Base-by-base conservation (phyloP, 768 basidiomycete species). In the Roridomyces roridus region DNA sequence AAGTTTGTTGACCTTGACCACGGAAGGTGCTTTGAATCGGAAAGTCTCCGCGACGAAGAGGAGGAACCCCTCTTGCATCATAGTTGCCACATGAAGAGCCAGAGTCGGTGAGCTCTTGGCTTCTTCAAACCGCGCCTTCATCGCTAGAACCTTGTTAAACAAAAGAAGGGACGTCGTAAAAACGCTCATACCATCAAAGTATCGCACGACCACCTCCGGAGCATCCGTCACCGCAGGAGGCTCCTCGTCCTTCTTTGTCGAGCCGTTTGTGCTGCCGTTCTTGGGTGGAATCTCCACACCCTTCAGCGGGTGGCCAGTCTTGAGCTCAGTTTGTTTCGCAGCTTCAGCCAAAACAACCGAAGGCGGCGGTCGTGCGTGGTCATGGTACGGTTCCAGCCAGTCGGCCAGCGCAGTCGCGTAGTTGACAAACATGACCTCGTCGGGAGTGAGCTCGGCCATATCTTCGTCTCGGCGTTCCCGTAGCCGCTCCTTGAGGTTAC, bases 11-110 rank as follows among this genome's bases (percentile, higher is more conserved):
- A 84, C 77, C 68, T 91, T 92, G 37, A 88, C 81, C 17, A 89
- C 78, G 0, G 87, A 83, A 4, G 85, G 70, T 8, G 84, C 72
- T 68, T 90, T 92, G 79, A 93, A 94, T 12, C 92, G 85, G 47
- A 83, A 64, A 0, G 86, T 87, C 67, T 87, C 88, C n/a, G 89
- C 75, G 20, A 78, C 72, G 57, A 94, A 81, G 2, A 94, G 72
- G 41, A 92, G 77, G 64, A 91, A 85, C 3, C 88, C 92, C 78
- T 95, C 93, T 70, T 94, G 92, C 0, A 83, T 80, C 46, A 95
- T 72, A 12, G 84, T 84, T 3, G 86, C 88, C 4, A 90, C 73
- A 61, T 95, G 92, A 18, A 94, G 77, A n/a, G 84, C 60, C 63
- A 88, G 84, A 45, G 78, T 74, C 6, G 81, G 78, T 6, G 84